Percentiles rank a stretch among this genome's conserved stretches.
Evolutionary conservation across 176 grass and related monocot species (phyloP).

Genomic region (Oryza nivara): DNA sequence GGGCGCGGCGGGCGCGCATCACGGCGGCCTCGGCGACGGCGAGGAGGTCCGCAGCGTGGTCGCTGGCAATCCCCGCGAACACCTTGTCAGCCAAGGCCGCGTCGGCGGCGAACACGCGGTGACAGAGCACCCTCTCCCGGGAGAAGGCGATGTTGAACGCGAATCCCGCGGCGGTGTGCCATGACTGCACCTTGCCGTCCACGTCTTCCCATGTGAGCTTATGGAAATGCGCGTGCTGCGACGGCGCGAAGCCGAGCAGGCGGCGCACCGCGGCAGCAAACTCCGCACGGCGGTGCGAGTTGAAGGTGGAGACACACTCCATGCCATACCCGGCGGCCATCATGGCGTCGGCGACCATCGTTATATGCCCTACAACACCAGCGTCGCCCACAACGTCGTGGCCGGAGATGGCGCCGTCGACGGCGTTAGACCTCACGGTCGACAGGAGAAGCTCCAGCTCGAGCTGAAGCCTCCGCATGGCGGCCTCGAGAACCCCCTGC

Average conservation of each 20-base stretch:
- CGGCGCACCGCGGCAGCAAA: slow-evolving; percentile 37
- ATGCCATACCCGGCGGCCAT: slow-evolving; percentile 69
- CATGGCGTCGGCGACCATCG: slow-evolving; percentile 53
- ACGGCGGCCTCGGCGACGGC: slow-evolving; percentile 43
- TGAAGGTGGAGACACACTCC: slow-evolving; percentile 73
- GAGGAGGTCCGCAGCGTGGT: slow-evolving; percentile 48
- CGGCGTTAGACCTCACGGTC: neutral
- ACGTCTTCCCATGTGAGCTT: slow-evolving; percentile 59
- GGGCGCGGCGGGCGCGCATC: slow-evolving; percentile 41
- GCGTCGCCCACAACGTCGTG: neutral
- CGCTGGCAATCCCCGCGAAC: slow-evolving; percentile 47
- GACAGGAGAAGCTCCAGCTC: neutral
- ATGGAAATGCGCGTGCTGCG: slow-evolving; percentile 17
- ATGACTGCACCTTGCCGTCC: slow-evolving; percentile 51
- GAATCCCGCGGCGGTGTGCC: slow-evolving; percentile 42
- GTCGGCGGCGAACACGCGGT: slow-evolving; percentile 43
- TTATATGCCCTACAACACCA: neutral
- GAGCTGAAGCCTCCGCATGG: neutral
- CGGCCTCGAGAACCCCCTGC: neutral
- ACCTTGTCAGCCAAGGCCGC: slow-evolving; percentile 43
- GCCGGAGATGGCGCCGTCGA: neutral
- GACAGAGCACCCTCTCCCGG: slow-evolving; percentile 52
- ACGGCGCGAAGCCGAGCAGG: slow-evolving; percentile 49
- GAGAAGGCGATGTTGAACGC: slow-evolving; percentile 50
- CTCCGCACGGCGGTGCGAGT: slow-evolving; percentile 23